These are phyloP conservation scores for Leonotis leonurus DNA, from an alignment of 257 asterid genomes.

Conservation along the genomic window DNA sequence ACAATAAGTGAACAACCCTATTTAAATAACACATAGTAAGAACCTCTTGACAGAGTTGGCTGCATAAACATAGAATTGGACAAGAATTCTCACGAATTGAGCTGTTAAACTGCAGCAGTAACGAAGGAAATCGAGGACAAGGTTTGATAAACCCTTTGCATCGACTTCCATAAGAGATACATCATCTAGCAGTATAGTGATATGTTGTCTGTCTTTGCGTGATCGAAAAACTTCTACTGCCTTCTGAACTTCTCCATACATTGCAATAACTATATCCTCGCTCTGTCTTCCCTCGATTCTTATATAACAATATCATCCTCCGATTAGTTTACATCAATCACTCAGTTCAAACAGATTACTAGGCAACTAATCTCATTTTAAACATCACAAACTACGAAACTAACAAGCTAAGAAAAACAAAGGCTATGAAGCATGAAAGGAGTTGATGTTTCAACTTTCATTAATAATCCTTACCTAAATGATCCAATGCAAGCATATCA, in stretches of 20 bases:
- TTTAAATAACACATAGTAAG: conserved; percentile 8
- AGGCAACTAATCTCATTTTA: not conserved
- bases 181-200: conserved; percentile 68
- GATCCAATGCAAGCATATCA: conserved; percentile 53
- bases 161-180: conserved; percentile 85
- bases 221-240: conserved; percentile 49
- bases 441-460: not conserved
- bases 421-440: conserved; percentile 11
- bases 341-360: not conserved
- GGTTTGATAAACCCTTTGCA: conserved; percentile 53
- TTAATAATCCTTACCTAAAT: conserved; percentile 42
- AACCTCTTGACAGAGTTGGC: not conserved
- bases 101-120: conserved; percentile 65
- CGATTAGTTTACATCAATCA: not conserved
- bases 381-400: not conserved
- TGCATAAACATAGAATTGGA: not conserved
- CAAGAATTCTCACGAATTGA: conserved; percentile 56
- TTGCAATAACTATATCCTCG: conserved; percentile 40
- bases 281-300: conserved; percentile 30
- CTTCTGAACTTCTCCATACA: conserved; percentile 71
- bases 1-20: conserved; percentile 67
- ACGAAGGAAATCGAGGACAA: conserved; percentile 71
- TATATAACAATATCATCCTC: conserved; percentile 35
- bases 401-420: not conserved
- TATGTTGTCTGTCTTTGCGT: conserved; percentile 29